phyloP scores from a whole-genome alignment of 2,329 filamentous ascomycete genomes.

The Sporothrix inflata region DNA sequence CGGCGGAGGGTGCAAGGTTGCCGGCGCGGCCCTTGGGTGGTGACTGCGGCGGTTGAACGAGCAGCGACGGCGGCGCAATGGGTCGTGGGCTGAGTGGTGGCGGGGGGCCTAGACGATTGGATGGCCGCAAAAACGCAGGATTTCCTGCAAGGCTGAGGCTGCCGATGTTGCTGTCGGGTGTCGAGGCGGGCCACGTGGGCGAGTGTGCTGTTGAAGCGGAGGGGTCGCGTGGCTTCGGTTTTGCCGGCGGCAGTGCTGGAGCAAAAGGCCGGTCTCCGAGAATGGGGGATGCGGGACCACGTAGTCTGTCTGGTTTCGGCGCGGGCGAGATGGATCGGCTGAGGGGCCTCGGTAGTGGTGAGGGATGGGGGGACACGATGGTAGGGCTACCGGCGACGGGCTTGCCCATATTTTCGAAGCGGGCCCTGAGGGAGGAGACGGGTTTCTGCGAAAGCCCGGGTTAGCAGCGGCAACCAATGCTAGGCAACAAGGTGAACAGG shows the following conservation, averaged over 20 bases:
- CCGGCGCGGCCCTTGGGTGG: constrained; percentile 58
- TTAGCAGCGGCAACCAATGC: background rate
- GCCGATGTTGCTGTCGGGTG: background rate
- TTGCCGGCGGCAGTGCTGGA: constrained; percentile 42
- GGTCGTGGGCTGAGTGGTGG: constrained; percentile 52
- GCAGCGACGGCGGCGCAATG: constrained; percentile 64
- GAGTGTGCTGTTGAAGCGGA: background rate
- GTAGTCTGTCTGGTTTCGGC: constrained; percentile 49
- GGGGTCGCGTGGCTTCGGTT: constrained; percentile 45
- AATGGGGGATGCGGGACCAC: constrained; percentile 38
- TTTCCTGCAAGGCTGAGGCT: background rate
- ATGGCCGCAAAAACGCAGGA: constrained; percentile 36
- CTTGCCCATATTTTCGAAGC: constrained; percentile 77
- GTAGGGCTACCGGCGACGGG: constrained; percentile 41
- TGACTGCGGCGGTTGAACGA: constrained; percentile 70
- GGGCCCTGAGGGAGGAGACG: constrained; percentile 77
- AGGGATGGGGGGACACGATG: constrained; percentile 25
- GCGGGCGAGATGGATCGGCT: constrained; percentile 44
- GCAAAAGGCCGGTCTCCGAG: constrained; percentile 42
- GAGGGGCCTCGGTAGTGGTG: constrained; percentile 34
- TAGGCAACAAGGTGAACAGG: background rate
- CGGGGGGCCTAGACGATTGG: constrained; percentile 51
- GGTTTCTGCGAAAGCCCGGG: constrained; percentile 60
- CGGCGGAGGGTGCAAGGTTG: constrained; percentile 39
- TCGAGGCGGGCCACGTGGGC: background rate